Evolutionary conservation across 148 eudicot species (phyloP), one percentile per base, ranked within the genome.

Genomic region (Vaccinium myrtillus): DNA sequence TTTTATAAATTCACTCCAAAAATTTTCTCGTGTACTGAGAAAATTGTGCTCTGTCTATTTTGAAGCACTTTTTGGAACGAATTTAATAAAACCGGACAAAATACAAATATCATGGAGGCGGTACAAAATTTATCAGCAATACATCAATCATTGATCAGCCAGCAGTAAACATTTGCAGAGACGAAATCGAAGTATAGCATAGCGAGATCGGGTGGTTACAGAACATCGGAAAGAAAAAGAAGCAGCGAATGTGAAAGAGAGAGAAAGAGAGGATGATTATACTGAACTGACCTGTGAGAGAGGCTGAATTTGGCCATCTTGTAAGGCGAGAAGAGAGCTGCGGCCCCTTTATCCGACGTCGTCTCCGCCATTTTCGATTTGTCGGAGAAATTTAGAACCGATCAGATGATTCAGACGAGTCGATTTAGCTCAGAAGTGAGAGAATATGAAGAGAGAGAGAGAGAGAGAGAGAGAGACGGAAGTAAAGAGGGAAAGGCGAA

Each of bases 231-330:
- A 69, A 16, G 16, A 5, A 4, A 69, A 27, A 69, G 74, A 69
- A 30, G 39, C 43, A 30, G 74, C 74, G 74, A 27, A 27, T 69
- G 36, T 36, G 4, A 16, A 73, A 36, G 73, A 83, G 84, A 87
- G 70, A 86, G 85, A 23, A 14, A 19, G 39, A 46, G 67, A 23
- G 39, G 32, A 5, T 30, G 39, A 36, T 5, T 0, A 36, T 36
- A 21, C 8, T 6, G 39, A 36, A 53, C n/a, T 70, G 77, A 86
- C 95, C 99, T 88, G 88, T 93, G 97, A 25, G 89, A 82, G 67
- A 94, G 90, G 83, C 87, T 83, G 85, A 90, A 91, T 39, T 88
- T 89, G 53, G 91, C 92, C 92, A 92, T 90, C 90, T 91, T 91
- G 91, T 87, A 91, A 5, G 93, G 89, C 58, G 91, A 91, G 67